Conservation (phyloP, 352 stramenopile species). For the Globisporangium perplexum region DNA sequence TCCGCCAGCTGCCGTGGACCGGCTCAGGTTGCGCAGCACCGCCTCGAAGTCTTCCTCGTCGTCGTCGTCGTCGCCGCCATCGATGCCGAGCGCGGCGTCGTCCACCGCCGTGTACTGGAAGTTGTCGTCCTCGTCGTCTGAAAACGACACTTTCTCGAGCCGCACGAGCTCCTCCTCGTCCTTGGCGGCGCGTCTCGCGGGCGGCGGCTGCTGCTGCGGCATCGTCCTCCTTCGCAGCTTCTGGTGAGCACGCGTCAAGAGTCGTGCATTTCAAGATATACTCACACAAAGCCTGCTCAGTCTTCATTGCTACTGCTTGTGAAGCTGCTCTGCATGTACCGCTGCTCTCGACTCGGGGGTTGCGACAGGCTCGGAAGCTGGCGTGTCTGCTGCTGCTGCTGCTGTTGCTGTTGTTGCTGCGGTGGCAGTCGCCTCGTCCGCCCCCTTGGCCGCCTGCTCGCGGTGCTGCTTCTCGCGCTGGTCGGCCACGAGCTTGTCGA, state of each 20-base stretch:
- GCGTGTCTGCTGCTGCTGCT: conserved; percentile 4
- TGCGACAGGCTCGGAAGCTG: not conserved
- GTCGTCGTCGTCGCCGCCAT: conserved; percentile 45
- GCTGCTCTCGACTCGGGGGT: not conserved
- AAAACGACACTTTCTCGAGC: conserved; percentile 82
- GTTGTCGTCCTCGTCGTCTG: conserved; percentile 82
- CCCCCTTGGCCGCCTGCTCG: conserved; percentile 8
- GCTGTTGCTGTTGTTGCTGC: not conserved
- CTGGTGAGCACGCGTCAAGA: too few species aligned
- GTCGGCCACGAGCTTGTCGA: conserved; percentile 55
- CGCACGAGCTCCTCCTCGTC: conserved; percentile 79
- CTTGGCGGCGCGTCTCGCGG: not conserved
- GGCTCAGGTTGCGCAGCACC: conserved; percentile 67
- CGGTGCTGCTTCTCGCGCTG: conserved; percentile 55
- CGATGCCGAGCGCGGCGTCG: conserved; percentile 38
- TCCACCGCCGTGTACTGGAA: conserved; percentile 83
- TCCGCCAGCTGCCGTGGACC: conserved; percentile 30
- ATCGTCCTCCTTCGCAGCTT: not conserved
- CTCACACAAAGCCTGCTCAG: too few species aligned
- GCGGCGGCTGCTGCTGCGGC: conserved; percentile 12
- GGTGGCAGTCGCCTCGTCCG: not conserved
- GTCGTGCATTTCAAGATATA: not conserved
- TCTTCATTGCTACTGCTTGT: not conserved
- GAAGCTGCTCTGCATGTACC: not conserved
- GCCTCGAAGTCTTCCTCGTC: conserved; percentile 82